Base-by-base conservation (phyloP, 305 asterid genomes). In the Vinca major region DNA sequence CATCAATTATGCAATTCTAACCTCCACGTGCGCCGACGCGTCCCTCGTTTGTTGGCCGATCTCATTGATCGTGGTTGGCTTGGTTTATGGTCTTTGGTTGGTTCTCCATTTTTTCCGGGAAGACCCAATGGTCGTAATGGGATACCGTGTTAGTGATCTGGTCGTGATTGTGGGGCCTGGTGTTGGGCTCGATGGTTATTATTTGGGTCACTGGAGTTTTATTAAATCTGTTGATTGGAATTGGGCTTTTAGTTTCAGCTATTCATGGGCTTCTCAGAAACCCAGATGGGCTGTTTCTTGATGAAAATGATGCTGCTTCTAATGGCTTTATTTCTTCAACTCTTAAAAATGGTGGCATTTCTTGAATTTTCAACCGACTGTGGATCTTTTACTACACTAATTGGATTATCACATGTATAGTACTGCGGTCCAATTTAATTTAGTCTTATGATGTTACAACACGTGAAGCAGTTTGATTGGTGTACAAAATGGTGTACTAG, bases 31-130 rank as follows among this genome's bases (percentile, higher is more conserved):
- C 71, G 85, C 86, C 9, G 88, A 92, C 66, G 41, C 60, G 2
- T 79, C 96, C 41, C 88, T 87, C 6, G 64, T 89, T 75, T 80
- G 81, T 50, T 40, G 78, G 4, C 98, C 98, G 33, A 33, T 80
- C 14, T 73, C 82, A 70, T 75, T 91, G 69, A 40, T 86, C 4
- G 26, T 77, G 39, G 17, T 81, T 65, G 81, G 78, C 2, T 68
- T 78, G 70, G 78, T 88, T 4, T 86, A 75, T 69, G 75, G 80
- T 44, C 74, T 82, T 3, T 91, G 98, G 96, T 73, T 91, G 70
- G 75, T 86, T 40, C 79, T 89, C 62, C 72, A 80, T 70, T 86
- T 89, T 69, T 89, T 88, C 61, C 84, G 96, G 1, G 94, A 89
- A 65, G 98, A 85, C 72, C 98, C 95, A 39, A 53, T 91, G 77